Percentiles rank a stretch among this genome's conserved stretches.
Evolutionary conservation across 495 filamentous ascomycete species (phyloP).

Genomic region (Terfezia claveryi): DNA sequence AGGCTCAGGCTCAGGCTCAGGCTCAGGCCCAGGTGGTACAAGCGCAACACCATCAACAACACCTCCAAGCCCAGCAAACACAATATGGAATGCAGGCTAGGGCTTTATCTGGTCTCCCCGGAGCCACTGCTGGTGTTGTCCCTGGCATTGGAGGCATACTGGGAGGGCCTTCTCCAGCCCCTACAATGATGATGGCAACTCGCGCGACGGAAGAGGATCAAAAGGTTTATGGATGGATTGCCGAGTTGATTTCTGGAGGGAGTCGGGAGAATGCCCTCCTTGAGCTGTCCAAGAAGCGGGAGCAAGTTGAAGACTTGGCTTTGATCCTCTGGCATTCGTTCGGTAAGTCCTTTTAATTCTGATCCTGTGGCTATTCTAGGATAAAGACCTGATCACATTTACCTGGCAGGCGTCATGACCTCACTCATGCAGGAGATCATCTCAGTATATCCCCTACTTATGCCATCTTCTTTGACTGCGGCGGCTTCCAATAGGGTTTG

Average conservation of each 20-base stretch:
- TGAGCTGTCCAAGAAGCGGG: constrained; percentile 94
- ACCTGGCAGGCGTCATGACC: constrained; percentile 72
- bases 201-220: constrained; percentile 64
- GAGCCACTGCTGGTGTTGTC: background rate
- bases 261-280: constrained; percentile 78
- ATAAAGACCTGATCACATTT: background rate
- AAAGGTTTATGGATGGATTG: constrained; percentile 76
- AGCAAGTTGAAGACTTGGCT: constrained; percentile 91
- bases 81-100: background rate
- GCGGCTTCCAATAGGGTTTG: constrained; percentile 93
- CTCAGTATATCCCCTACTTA: constrained; percentile 88
- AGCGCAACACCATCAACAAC: constrained; percentile 7
- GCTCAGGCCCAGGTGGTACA: background rate
- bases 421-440: constrained; percentile 96
- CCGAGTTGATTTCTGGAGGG: constrained; percentile 69
- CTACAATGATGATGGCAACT: constrained; percentile 22
- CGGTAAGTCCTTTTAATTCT: constrained; percentile 33
- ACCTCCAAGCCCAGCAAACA: constrained; percentile 4
- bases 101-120: background rate
- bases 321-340: constrained; percentile 98
- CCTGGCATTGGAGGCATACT: constrained; percentile 1
- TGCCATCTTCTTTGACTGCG: constrained; percentile 88
- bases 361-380: background rate
- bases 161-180: constrained; percentile 2
- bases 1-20: background rate